Evolutionary conservation across 371 early-diverging fungal genomes (phyloP).

Genomic region (Gilbertella persicaria): DNA sequence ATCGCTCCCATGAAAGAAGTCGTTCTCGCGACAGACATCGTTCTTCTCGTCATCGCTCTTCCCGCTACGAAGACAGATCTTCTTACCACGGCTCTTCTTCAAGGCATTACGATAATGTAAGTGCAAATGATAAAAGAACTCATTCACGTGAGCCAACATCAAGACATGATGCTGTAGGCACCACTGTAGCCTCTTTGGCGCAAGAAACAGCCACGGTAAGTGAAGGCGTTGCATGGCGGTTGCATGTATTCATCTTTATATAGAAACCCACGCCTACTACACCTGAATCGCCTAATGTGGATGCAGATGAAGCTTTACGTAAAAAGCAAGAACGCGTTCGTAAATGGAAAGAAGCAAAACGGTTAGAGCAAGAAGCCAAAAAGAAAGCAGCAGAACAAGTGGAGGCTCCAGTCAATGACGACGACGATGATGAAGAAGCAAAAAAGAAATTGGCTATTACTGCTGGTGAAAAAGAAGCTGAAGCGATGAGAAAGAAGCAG

Average conservation of each 20-base stretch:
- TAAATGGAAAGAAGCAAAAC: slow-evolving; percentile 68
- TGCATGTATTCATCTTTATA: neutral
- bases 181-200: slow-evolving; percentile 6
- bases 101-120: slow-evolving; percentile 44
- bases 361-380: slow-evolving; percentile 37
- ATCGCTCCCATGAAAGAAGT: slow-evolving; percentile 28
- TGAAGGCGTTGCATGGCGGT: no score
- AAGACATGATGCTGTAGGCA: slow-evolving; percentile 37
- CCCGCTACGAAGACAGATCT: slow-evolving; percentile 14
- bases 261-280: neutral
- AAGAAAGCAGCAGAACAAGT: slow-evolving; percentile 21
- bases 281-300: neutral
- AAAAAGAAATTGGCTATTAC: slow-evolving; percentile 16
- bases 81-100: slow-evolving; percentile 23
- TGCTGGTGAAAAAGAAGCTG: slow-evolving; percentile 12
- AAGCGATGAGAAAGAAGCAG: slow-evolving; percentile 15
- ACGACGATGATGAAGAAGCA: slow-evolving; percentile 6
- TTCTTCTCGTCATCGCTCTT: slow-evolving; percentile 29
- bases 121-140: slow-evolving; percentile 41
- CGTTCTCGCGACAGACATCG: slow-evolving; percentile 39
- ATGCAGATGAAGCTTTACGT: slow-evolving; percentile 64
- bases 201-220: slow-evolving; percentile 16
- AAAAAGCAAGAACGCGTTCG: slow-evolving; percentile 73
- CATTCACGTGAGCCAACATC: slow-evolving; percentile 39
- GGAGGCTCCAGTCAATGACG: no score